phyloP scores from a whole-genome alignment of 768 basidiomycete genomes.

The Lyophyllum semitale region DNA sequence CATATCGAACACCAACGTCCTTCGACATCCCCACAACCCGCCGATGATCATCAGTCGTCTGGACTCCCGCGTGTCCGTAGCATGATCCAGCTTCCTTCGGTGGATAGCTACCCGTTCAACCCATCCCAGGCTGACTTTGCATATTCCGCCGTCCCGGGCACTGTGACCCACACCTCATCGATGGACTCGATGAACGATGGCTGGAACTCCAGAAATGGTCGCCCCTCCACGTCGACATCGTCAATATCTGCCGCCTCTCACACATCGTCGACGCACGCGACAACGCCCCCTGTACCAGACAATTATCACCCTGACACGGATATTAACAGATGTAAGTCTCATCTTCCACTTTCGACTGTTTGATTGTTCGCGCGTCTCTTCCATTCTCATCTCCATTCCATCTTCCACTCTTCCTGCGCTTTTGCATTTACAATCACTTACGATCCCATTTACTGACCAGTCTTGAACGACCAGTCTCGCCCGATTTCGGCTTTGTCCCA shows the following conservation, averaged over 20 bases:
- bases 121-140: constrained; percentile 79
- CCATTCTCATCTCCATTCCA: neutral
- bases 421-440: constrained; percentile 30
- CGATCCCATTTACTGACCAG: constrained; percentile 47
- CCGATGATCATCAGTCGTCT: constrained; percentile 49
- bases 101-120: constrained; percentile 67
- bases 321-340: constrained; percentile 80
- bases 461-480: constrained; percentile 62
- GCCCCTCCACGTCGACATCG: constrained; percentile 78
- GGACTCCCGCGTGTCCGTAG: constrained; percentile 75
- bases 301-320: constrained; percentile 70
- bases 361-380: neutral
- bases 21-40: constrained; percentile 71
- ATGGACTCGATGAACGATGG: constrained; percentile 51
- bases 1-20: constrained; percentile 66
- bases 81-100: constrained; percentile 80
- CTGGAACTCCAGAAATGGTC: constrained; percentile 54
- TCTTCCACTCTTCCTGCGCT: constrained; percentile 14
- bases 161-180: constrained; percentile 43
- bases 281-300: constrained; percentile 76
- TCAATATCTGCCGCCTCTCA: constrained; percentile 77
- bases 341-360: neutral
- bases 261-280: constrained; percentile 78
- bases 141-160: constrained; percentile 62
- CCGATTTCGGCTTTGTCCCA: constrained; percentile 82